Percentiles rank a stretch among this genome's conserved stretches.
Evolutionary conservation across 2,329 filamentous ascomycete species (phyloP).

Genomic region (Colletotrichum camelliae): DNA sequence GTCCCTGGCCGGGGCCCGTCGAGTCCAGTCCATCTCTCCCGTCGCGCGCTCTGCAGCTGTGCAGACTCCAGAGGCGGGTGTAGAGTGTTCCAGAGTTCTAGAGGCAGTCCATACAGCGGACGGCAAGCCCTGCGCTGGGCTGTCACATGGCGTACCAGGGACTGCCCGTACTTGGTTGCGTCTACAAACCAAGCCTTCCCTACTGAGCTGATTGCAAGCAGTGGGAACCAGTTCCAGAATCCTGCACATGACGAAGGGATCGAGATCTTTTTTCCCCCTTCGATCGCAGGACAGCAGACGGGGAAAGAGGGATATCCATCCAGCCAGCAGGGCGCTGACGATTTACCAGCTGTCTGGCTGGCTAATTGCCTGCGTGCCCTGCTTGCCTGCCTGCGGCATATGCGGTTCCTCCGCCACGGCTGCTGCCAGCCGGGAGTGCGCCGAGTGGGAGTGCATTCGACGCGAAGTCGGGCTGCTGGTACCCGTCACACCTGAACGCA

Average conservation of each 20-base stretch:
- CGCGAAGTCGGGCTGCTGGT: neutral
- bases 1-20: neutral
- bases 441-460: neutral
- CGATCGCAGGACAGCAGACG: neutral
- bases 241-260: neutral
- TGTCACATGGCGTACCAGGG: conserved; percentile 18
- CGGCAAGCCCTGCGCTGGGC: neutral
- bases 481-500: neutral
- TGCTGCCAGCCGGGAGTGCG: neutral
- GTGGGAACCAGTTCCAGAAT: conserved; percentile 5
- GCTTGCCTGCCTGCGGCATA: neutral
- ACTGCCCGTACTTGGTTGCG: neutral
- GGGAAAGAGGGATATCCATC: neutral
- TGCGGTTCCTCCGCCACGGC: neutral
- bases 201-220: neutral
- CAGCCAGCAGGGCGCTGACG: neutral
- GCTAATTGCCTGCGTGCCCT: neutral
- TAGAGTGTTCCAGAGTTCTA: neutral
- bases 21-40: neutral
- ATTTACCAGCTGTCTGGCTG: neutral
- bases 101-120: neutral
- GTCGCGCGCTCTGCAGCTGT: neutral
- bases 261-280: neutral
- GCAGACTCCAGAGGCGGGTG: neutral
- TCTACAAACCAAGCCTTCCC: neutral